phyloP scores from a whole-genome alignment of 2,329 filamentous ascomycete genomes.

The Pseudogymnoascus sp. region DNA sequence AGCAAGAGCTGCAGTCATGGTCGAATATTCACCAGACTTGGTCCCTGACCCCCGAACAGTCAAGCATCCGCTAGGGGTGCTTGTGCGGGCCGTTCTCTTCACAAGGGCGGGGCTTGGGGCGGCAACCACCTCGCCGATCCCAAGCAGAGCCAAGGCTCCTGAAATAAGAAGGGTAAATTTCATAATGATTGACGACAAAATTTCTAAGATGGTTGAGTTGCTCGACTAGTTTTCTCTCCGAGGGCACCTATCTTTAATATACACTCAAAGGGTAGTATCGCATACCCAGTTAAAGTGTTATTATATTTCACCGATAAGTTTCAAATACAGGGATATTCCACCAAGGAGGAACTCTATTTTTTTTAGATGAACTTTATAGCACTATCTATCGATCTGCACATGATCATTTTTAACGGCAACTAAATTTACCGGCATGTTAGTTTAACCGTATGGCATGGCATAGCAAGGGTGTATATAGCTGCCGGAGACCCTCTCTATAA shows the following conservation, averaged over 20 bases:
- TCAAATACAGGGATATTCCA: background rate
- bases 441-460: background rate
- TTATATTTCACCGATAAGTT: constrained; percentile 2
- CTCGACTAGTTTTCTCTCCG: background rate
- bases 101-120: background rate
- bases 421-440: background rate
- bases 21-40: constrained; percentile 12
- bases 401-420: background rate
- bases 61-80: constrained; percentile 13
- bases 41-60: constrained; percentile 11
- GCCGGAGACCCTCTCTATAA: background rate
- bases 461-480: background rate
- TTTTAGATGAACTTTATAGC: background rate
- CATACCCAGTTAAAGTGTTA: background rate
- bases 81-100: constrained; percentile 11
- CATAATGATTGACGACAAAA: background rate
- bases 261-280: background rate
- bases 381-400: background rate
- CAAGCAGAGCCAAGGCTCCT: background rate
- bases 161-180: constrained; percentile 4
- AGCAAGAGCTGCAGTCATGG: constrained; percentile 11
- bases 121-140: background rate
- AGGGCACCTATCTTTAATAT: constrained; percentile 1
- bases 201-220: background rate
- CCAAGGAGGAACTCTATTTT: background rate